A percentile compares a stretch with the other conserved stretches of the same genome.
These are phyloP conservation scores for Cladosporium oxysporum DNA, from an alignment of 2,329 filamentous ascomycete species.

Conservation along the genomic window DNA sequence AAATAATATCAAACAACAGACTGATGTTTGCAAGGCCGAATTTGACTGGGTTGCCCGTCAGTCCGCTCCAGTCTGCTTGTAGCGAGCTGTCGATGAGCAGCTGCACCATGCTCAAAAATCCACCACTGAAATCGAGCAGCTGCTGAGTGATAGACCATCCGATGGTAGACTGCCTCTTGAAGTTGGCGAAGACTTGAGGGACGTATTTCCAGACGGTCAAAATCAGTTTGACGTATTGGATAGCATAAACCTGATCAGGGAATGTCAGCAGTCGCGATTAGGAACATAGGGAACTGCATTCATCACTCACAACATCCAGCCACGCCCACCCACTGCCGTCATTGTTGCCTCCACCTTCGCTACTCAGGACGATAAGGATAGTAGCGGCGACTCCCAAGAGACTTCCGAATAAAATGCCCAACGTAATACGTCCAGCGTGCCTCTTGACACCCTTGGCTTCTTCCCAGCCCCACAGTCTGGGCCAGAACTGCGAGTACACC, in stretches of 20 bases:
- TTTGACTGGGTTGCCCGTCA: slow-evolving; percentile 91
- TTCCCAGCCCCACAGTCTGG: slow-evolving; percentile 73
- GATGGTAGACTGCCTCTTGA: slow-evolving; percentile 76
- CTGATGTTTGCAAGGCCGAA: slow-evolving; percentile 82
- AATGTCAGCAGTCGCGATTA: background rate
- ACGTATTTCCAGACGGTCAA: slow-evolving; percentile 92
- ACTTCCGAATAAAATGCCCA: slow-evolving; percentile 16
- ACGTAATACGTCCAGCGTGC: slow-evolving; percentile 15
- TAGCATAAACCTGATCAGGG: slow-evolving; percentile 57
- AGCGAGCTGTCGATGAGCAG: slow-evolving; percentile 81
- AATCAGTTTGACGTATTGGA: slow-evolving; percentile 86
- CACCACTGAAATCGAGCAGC: slow-evolving; percentile 78
- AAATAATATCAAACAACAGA: slow-evolving; percentile 82
- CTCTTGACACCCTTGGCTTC: slow-evolving; percentile 14
- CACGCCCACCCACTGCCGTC: slow-evolving; percentile 59
- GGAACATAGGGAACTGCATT: background rate
- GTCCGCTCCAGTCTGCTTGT: slow-evolving; percentile 83
- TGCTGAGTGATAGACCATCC: slow-evolving; percentile 89
- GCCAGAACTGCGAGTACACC: slow-evolving; percentile 75
- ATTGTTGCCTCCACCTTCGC: slow-evolving; percentile 45
- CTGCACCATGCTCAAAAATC: slow-evolving; percentile 78
- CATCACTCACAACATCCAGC: slow-evolving; percentile 60
- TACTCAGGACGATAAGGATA: slow-evolving; percentile 46
- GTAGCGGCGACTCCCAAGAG: slow-evolving; percentile 57
- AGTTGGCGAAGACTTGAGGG: slow-evolving; percentile 82